Evolutionary conservation across 2,329 filamentous ascomycete species (phyloP).

Genomic region (Fusarium luffae): DNA sequence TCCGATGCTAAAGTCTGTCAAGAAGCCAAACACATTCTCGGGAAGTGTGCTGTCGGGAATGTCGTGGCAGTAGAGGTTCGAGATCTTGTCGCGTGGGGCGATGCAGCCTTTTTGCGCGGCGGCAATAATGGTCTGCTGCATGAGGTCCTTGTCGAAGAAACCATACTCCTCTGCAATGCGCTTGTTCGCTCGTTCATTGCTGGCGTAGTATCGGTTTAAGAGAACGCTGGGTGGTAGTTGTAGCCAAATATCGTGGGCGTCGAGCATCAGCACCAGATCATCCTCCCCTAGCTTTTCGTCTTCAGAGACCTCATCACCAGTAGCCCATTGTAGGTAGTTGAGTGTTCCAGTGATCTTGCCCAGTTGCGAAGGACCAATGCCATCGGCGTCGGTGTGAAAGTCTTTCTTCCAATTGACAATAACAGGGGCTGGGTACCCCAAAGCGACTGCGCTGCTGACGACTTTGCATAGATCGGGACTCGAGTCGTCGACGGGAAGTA

Average conservation of each 20-base stretch:
- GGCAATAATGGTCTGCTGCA: constrained; percentile 43
- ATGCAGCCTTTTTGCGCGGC: constrained; percentile 44
- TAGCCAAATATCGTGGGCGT: constrained; percentile 49
- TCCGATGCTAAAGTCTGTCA: constrained; percentile 36
- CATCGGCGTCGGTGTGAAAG: constrained; percentile 37
- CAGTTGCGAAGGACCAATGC: constrained; percentile 44
- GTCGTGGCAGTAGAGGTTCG: constrained; percentile 42
- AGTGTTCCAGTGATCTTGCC: constrained; percentile 48
- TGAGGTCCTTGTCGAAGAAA: constrained; percentile 29
- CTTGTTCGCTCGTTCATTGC: constrained; percentile 39
- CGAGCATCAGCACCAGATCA: constrained; percentile 46
- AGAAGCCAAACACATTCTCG: constrained; percentile 35
- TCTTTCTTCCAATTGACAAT: constrained; percentile 49
- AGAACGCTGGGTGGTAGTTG: constrained; percentile 47
- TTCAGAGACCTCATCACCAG: constrained; percentile 17
- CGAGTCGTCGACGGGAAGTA: constrained; percentile 43
- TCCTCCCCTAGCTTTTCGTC: constrained; percentile 40
- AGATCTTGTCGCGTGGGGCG: constrained; percentile 38
- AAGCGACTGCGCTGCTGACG: constrained; percentile 42
- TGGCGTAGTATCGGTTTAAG: constrained; percentile 43
- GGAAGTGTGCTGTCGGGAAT: constrained; percentile 42
- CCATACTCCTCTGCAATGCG: constrained; percentile 34
- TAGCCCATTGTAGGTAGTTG: constrained; percentile 43
- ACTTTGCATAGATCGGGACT: constrained; percentile 48
- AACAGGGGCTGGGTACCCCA: constrained; percentile 47